Evolutionary conservation across 1,284 basidiomycete species (phyloP), one percentile per base, ranked within the genome.

Genomic region (Leccinum pachyderme): DNA sequence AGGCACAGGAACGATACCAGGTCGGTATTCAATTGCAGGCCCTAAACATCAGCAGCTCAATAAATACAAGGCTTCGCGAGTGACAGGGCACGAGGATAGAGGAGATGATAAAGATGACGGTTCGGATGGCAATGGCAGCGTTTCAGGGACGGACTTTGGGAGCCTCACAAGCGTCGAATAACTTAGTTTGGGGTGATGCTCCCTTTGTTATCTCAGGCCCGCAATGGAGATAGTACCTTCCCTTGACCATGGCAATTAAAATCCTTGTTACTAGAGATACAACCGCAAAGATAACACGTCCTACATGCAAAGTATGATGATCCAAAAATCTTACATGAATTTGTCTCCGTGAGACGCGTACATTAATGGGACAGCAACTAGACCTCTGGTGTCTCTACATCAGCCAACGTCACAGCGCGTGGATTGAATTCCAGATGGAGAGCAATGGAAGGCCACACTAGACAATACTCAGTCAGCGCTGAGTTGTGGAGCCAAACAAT

Each of bases 391-490:
- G 47, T 24, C 49, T 70, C 71, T 6, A 39, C 50, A 13, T 68
- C 66, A 7, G 50, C 48, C 50, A 58, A 27, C 3, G 39, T 29
- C 29, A 56, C 69, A 22, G 54, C 50, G 49, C 51, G 62, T 22
- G 81, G 77, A 53, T 78, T 81, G 64, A 83, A 86, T 59, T 86
- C 86, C n/a, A 89, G 72, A 57, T 82, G 81, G 51, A 80, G 76
- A 0, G 81, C 79, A 59, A 89, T 87, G 46, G 79, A 69, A 1
- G 86, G 86, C 86, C 87, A 89, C 4, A 89, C 86, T 88, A 51
- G 13, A 46, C 2, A 13, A 43, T 24, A 2, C 18, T n/a, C 3
- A 1, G 2, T 57, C 31, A 69, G 54, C 11, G 6, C 41, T 11
- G 8, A 13, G 24, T 43, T 13, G 27, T 48, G 31, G 6, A 25